A percentile compares a stretch with the other conserved stretches of the same genome.
Evolutionary conservation across 2,329 filamentous ascomycete species (phyloP).

Genomic region (Beauveria caledonica): DNA sequence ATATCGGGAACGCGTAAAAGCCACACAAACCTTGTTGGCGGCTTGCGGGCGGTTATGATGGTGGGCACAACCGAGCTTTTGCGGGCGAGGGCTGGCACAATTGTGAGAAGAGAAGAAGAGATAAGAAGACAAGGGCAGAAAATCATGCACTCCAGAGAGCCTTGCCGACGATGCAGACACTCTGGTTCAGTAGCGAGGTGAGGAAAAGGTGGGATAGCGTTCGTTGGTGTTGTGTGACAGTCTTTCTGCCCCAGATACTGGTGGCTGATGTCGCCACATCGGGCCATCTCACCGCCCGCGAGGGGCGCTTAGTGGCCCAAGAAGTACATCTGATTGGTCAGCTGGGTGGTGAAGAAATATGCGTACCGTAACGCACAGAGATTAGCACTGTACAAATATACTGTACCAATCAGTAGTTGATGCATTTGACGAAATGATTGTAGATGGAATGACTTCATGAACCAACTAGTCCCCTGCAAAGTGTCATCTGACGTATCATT

Average conservation of each 20-base stretch:
- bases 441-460: not conserved
- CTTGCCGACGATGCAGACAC: not conserved
- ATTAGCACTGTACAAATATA: not conserved
- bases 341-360: not conserved
- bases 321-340: conserved; percentile 10
- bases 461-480: no score
- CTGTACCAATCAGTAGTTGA: no score
- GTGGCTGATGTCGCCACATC: conserved; percentile 8
- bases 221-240: conserved; percentile 11
- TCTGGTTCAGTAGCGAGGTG: not conserved
- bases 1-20: not conserved
- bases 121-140: not conserved
- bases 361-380: not conserved
- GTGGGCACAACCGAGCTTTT: not conserved
- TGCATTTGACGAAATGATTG: not conserved
- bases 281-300: conserved; percentile 13
- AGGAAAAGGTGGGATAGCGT: not conserved
- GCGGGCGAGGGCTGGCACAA: not conserved
- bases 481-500: no score
- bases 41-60: not conserved
- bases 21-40: not conserved
- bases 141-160: not conserved
- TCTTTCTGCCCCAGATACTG: conserved; percentile 11
- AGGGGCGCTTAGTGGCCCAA: not conserved
- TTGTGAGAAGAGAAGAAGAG: not conserved